These are phyloP conservation scores for Candida qinlingensis DNA, from an alignment of 805 yeast species.

Conservation along the genomic window DNA sequence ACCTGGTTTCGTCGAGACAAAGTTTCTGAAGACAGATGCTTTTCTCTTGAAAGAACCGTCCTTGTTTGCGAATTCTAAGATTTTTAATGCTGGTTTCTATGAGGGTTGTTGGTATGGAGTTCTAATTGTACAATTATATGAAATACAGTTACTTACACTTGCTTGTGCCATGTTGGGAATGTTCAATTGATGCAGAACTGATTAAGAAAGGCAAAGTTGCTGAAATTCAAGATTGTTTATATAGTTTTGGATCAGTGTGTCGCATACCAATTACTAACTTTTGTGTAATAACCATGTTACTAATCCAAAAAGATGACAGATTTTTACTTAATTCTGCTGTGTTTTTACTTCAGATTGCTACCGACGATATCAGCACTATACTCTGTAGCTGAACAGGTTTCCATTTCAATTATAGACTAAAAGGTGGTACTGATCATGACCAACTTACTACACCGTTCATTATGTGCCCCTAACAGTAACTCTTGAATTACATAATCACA, in stretches of 20 bases:
- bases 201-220: no score
- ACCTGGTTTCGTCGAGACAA: conserved; percentile 51
- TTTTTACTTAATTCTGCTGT: no score
- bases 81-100: conserved; percentile 29
- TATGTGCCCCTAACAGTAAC: background rate
- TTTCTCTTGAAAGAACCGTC: conserved; percentile 55
- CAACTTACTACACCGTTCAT: background rate
- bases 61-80: conserved; percentile 43
- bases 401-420: no score
- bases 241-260: background rate
- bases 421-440: no score
- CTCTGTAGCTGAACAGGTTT: no score
- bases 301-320: no score
- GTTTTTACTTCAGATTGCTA: no score
- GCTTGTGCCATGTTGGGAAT: conserved; percentile 9
- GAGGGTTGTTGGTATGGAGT: conserved; percentile 4
- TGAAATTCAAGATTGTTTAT: background rate
- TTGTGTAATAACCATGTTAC: background rate
- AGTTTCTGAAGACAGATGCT: conserved; percentile 56
- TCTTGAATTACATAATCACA: background rate
- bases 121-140: no score
- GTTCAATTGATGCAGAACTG: background rate
- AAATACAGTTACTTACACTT: conserved; percentile 2
- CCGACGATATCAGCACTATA: no score
- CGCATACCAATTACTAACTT: background rate